Evolutionary conservation across 225 moss, liverwort and hornwort species (phyloP).

Genomic region (Physcomitrium patens): DNA sequence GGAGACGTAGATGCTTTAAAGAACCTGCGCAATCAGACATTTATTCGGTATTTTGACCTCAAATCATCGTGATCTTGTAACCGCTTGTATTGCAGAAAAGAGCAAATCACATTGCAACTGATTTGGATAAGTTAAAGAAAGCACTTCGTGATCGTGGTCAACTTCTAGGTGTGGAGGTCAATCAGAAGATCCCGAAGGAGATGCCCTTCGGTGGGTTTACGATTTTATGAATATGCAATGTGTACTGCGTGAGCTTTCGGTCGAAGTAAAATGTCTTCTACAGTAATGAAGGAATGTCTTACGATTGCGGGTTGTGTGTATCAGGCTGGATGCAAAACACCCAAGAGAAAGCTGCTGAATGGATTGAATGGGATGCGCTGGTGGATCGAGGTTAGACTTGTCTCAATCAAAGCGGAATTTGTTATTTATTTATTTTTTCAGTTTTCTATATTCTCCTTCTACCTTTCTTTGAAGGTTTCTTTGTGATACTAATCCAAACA

Average conservation of each 20-base stretch:
- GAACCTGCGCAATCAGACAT: not conserved
- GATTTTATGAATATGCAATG: constrained; percentile 5
- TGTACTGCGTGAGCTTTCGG: constrained; percentile 15
- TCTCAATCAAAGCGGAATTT: not conserved
- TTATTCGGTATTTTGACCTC: constrained; percentile 13
- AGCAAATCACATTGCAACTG: constrained; percentile 76
- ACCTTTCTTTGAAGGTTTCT: constrained; percentile 3
- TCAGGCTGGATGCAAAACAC: constrained; percentile 87
- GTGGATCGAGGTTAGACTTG: constrained; percentile 77
- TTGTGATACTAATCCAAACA: not conserved
- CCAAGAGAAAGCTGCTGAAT: constrained; percentile 83
- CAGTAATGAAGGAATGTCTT: constrained; percentile 16
- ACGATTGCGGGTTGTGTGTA: constrained; percentile 26
- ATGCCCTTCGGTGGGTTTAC: constrained; percentile 79
- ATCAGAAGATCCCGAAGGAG: constrained; percentile 73
- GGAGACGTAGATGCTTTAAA: constrained; percentile 8
- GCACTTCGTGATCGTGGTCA: constrained; percentile 86
- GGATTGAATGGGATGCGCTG: constrained; percentile 96
- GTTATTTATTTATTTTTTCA: constrained; percentile 2
- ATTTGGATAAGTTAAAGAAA: constrained; percentile 87
- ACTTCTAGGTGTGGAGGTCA: constrained; percentile 77
- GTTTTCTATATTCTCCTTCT: constrained; percentile 16
- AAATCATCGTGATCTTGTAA: constrained; percentile 26
- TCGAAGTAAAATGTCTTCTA: not conserved
- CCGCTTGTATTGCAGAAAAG: constrained; percentile 62